Evolutionary conservation across 164 flowering plant species (phyloP), one percentile per base, ranked within the genome.

Genomic region (Kalanchoe fedtschenkoi): DNA sequence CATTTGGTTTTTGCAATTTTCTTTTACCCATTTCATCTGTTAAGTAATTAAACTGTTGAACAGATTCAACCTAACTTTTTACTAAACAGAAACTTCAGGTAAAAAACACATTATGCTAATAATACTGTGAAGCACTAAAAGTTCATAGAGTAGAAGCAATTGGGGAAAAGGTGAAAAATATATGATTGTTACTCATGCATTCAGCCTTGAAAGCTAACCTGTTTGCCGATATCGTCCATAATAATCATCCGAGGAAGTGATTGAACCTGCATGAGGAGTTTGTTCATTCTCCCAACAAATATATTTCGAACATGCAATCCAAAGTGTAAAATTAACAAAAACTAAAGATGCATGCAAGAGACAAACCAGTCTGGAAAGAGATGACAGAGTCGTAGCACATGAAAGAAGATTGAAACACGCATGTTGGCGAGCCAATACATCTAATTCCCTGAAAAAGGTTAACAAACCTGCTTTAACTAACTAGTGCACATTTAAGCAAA

Each of bases 161-260:
- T 24, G 30, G 56, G 11, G 21, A 24, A 51, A 51, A 26, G 32
- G 13, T 51, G 17, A 26, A 51, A 32, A 15, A 51, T 24, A 51
- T 4, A 47, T 47, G 28, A 22, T n/a, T n/a, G 14, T 34, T n/a
- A 16, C 33, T 58, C 39, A 58, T 7, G 61, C 15, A 57, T 2
- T 32, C 11, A n/a, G 39, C 39, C 61, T 33, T 32, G 39, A 34
- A 57, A 58, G 66, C 77, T 66, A 5, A 93, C 99, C 92, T 90
- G 96, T 71, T 87, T 88, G 62, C 99, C 96, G 32, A 93, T 93
- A 70, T 93, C 95, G 76, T 93, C 96, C 87, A 60, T 86, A 58
- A 90, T 87, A 65, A 93, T 93, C 97, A 90, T 93, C 77, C 99
- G 82, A 22, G 99, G 96, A 68, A 93, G 87, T 37, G 97, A 93